Evolutionary conservation across 2,329 filamentous ascomycete species (phyloP).

Genomic region (Bretziella fagacearum): DNA sequence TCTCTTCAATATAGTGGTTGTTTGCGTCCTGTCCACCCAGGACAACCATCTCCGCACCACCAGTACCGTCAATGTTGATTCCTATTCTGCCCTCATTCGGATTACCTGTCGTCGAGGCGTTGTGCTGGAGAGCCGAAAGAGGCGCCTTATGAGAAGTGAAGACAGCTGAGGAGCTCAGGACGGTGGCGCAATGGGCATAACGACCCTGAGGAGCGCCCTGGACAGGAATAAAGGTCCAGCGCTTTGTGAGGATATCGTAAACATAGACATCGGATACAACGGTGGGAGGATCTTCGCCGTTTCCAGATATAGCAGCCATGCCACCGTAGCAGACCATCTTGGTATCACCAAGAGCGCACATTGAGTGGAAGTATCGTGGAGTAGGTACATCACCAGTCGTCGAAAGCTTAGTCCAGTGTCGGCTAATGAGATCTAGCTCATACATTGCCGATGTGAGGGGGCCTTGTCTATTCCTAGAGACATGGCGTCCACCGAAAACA

Average conservation of each 20-base stretch:
- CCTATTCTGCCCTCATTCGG: slow-evolving; percentile 79
- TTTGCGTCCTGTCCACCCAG: slow-evolving; percentile 90
- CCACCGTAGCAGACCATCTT: slow-evolving; percentile 97
- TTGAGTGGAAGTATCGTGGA: slow-evolving; percentile 90
- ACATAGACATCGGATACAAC: slow-evolving; percentile 98
- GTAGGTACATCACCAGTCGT: slow-evolving; percentile 71
- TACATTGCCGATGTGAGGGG: slow-evolving; percentile 82
- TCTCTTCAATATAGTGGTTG: slow-evolving; percentile 99
- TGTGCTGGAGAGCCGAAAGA: slow-evolving; percentile 75
- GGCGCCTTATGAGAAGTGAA: slow-evolving; percentile 77
- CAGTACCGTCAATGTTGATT: slow-evolving; percentile 73
- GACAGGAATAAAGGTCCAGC: slow-evolving; percentile 71
- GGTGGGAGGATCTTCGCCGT: slow-evolving; percentile 52
- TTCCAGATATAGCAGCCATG: slow-evolving; percentile 51
- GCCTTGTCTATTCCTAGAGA: slow-evolving; percentile 65
- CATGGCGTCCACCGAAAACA: slow-evolving; percentile 79
- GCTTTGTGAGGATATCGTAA: slow-evolving; percentile 66
- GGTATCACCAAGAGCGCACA: slow-evolving; percentile 82
- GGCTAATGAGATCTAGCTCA: slow-evolving; percentile 74
- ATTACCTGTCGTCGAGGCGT: slow-evolving; percentile 55
- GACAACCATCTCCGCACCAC: slow-evolving; percentile 92
- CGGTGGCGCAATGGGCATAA: slow-evolving; percentile 90
- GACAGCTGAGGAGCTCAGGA: slow-evolving; percentile 70
- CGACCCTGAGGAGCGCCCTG: slow-evolving; percentile 76
- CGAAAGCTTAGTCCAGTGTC: slow-evolving; percentile 87